These are phyloP conservation scores for Acanthamoeba healyi DNA, from an alignment of 208 protist species.

Conservation along the genomic window DNA sequence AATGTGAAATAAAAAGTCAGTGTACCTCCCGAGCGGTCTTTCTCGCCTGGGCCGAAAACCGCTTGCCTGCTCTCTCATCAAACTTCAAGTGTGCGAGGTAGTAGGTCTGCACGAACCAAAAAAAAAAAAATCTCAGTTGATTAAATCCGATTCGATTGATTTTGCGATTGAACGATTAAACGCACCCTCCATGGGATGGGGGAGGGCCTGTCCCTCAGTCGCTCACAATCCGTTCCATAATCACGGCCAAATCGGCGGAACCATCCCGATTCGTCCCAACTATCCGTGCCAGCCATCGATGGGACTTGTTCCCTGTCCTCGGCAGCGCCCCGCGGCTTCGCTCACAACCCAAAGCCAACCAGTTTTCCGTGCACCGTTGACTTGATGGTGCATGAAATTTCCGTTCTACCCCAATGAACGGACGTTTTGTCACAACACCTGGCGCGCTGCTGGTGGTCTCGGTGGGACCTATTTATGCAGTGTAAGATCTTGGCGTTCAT, in stretches of 20 bases:
- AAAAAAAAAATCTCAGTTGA: not conserved
- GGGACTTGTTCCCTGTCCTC: not conserved
- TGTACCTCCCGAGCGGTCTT: conserved; percentile 37
- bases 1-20: not conserved
- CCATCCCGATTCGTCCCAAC: conserved; percentile 37
- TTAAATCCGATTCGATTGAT: not conserved
- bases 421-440: not conserved
- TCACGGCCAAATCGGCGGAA: conserved; percentile 47
- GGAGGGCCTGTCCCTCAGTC: not conserved
- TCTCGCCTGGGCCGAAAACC: not conserved
- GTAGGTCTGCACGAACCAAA: not conserved
- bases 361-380: not conserved
- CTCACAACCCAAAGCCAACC: not conserved
- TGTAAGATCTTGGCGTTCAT: not conserved
- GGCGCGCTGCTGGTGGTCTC: conserved; percentile 41
- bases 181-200: conserved; percentile 58
- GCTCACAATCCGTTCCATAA: not conserved
- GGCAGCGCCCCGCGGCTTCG: too few relatives aligned
- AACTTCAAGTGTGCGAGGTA: conserved; percentile 48
- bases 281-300: not conserved
- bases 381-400: not conserved
- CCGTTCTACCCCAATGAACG: not conserved
- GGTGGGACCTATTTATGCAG: not conserved
- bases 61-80: conserved; percentile 60
- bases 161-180: not conserved